phyloP scores from a whole-genome alignment of 306 rosid species.

The Malus fusca region DNA sequence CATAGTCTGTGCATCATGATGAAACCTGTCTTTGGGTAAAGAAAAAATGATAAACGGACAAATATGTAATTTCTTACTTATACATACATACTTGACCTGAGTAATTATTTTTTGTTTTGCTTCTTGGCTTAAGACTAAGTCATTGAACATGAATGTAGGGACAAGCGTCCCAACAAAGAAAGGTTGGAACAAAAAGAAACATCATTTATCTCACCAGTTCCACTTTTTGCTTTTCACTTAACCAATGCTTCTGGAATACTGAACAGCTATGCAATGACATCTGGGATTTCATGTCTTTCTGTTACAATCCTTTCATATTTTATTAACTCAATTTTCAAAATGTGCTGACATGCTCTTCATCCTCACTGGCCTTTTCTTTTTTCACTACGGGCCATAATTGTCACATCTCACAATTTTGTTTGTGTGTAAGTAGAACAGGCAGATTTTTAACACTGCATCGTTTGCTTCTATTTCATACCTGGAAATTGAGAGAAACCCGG shows the following conservation, averaged over 20 bases:
- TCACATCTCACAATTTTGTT: too few relatives aligned
- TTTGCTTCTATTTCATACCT: neutral
- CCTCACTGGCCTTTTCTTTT: neutral
- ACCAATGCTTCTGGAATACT: neutral
- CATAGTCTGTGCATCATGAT: neutral
- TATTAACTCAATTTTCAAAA: neutral
- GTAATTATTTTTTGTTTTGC: neutral
- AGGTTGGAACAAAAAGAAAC: neutral
- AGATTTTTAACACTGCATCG: neutral
- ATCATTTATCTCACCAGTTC: neutral
- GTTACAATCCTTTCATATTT: neutral
- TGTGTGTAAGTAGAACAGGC: neutral
- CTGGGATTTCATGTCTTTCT: neutral
- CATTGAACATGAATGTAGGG: neutral
- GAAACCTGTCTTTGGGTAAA: neutral
- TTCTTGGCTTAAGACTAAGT: neutral
- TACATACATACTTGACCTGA: neutral
- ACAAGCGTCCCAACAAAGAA: neutral
- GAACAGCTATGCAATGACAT: neutral
- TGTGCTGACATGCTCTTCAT: neutral
- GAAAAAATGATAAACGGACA: neutral
- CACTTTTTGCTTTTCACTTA: neutral
- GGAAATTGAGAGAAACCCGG: neutral
- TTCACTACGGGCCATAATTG: neutral
- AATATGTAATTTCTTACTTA: neutral